Percentiles rank a stretch among this genome's conserved stretches.
Conservation (phyloP, 1,139 yeast species). For the Diutina scorzettiae region DNA sequence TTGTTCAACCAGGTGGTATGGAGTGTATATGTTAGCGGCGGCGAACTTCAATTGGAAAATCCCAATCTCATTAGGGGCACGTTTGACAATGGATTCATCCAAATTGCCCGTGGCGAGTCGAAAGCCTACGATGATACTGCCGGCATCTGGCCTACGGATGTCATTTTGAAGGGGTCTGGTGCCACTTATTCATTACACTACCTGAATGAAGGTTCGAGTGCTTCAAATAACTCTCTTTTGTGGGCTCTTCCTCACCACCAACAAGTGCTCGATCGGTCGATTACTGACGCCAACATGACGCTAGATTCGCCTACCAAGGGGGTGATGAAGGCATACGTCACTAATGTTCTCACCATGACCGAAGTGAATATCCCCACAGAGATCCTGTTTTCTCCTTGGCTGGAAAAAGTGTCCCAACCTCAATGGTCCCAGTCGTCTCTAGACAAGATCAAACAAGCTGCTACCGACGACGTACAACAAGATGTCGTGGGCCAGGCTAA, state of each 20-base stretch:
- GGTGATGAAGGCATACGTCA: slow-evolving; percentile 22
- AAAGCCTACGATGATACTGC: slow-evolving; percentile 42
- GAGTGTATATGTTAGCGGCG: slow-evolving; percentile 27
- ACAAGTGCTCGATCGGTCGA: slow-evolving; percentile 12
- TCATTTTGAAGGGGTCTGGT: slow-evolving; percentile 7
- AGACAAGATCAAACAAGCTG: slow-evolving; percentile 31
- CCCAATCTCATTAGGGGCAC: slow-evolving; percentile 34
- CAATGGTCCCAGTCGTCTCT: neutral
- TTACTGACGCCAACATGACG: slow-evolving; percentile 18
- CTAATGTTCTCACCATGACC: neutral
- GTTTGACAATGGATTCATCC: slow-evolving; percentile 7
- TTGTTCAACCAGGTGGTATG: slow-evolving; percentile 31
- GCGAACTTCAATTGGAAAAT: slow-evolving; percentile 31
- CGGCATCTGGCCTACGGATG: slow-evolving; percentile 13
- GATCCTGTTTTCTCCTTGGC: slow-evolving; percentile 49
- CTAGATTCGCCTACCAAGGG: slow-evolving; percentile 66
- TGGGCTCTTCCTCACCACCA: slow-evolving; percentile 64
- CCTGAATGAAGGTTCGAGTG: slow-evolving; percentile 19
- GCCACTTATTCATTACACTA: slow-evolving; percentile 23
- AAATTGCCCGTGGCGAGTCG: slow-evolving; percentile 19
- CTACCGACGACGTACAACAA: slow-evolving; percentile 36
- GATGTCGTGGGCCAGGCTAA: slow-evolving; percentile 51
- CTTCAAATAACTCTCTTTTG: slow-evolving; percentile 21
- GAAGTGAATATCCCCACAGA: slow-evolving; percentile 32
- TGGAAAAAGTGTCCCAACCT: neutral